Evolutionary conservation across 352 stramenopile genomes (phyloP), one percentile per base, ranked within the genome.

Genomic region (Thraustochytrium striatum): DNA sequence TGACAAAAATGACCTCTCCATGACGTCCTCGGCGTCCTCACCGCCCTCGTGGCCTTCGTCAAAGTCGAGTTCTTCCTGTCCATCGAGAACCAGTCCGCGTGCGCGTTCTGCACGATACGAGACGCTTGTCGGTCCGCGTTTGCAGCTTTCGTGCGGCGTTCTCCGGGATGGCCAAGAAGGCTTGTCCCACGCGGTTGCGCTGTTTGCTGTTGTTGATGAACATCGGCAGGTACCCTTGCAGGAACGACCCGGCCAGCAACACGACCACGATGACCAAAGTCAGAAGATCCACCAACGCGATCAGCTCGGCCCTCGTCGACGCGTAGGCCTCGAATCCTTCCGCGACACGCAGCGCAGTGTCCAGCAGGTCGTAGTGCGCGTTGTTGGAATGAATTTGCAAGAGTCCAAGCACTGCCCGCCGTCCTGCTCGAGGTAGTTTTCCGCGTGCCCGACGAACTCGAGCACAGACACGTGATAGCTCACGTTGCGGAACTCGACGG

Each of bases 351-450:
- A 44, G 33, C 7, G 39, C 11, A 11, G 35, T 55, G 9, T 65
- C 52, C 7, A 38, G 11, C 9, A 79, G 13, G 21, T 62, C 57
- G 21, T 72, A 69, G 2, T 30, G 39, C 9, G 13, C 39, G 36
- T 79, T 79, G 69, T 79, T 79, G 21, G 72, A 21, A 79, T 62
- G n/a, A 53, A 79, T 3, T 79, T 47, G 38, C 69, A 79, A 0
- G 69, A 79, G 5, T 79, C 69, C 52, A 38, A 21, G 35, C 69
- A 79, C 1, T 55, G n/a, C 16, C 38, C 35, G 13, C 30, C 16
- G 35, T 79, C 57, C 52, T 79, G 50, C 3, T 69, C 28, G 21
- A 53, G 35, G 53, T 79, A 50, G n/a, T 62, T 79, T 16, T 79
- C 58, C 8, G 50, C 30, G 55, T 79, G 69, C 9, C 35, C 36